phyloP scores from a whole-genome alignment of 2,329 filamentous ascomycete species.

The Aureobasidium sp. region DNA sequence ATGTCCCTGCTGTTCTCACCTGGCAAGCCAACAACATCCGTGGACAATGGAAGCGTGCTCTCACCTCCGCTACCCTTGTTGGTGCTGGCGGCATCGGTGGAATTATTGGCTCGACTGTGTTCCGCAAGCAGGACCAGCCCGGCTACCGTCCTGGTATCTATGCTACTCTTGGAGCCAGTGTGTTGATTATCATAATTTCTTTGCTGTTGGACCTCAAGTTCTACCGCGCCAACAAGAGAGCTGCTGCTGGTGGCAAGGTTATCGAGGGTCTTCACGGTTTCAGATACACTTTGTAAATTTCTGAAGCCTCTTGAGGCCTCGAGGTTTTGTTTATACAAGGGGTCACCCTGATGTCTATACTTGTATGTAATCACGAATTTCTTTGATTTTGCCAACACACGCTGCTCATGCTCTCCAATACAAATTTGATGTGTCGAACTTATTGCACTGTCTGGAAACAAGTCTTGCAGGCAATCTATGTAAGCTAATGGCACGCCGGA shows the following conservation, averaged over 20 bases:
- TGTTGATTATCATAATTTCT: slow-evolving; percentile 23
- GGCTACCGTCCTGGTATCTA: slow-evolving; percentile 26
- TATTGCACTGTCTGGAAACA: no score
- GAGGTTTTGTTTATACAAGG: no score
- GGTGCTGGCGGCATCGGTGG: slow-evolving; percentile 71
- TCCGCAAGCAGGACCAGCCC: slow-evolving; percentile 25
- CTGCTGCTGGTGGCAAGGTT: slow-evolving; percentile 25
- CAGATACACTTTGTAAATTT: slow-evolving; percentile 25
- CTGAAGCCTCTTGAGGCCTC: no score
- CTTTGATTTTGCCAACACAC: no score
- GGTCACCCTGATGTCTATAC: no score
- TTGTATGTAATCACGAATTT: no score
- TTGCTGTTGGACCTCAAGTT: slow-evolving; percentile 25
- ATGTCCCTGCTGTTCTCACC: slow-evolving; percentile 64
- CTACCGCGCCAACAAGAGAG: slow-evolving; percentile 26
- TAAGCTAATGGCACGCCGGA: no score
- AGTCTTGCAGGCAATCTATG: no score
- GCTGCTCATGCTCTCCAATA: no score
- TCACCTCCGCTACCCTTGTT: slow-evolving; percentile 67
- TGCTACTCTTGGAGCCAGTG: slow-evolving; percentile 22
- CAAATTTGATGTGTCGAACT: no score
- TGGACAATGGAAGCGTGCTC: slow-evolving; percentile 81
- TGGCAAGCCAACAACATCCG: slow-evolving; percentile 86
- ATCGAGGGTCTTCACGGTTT: slow-evolving; percentile 28
- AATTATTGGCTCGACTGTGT: slow-evolving; percentile 41